Conservation (phyloP, 208 protist genomes). For the Wallacemonas sp. region DNA sequence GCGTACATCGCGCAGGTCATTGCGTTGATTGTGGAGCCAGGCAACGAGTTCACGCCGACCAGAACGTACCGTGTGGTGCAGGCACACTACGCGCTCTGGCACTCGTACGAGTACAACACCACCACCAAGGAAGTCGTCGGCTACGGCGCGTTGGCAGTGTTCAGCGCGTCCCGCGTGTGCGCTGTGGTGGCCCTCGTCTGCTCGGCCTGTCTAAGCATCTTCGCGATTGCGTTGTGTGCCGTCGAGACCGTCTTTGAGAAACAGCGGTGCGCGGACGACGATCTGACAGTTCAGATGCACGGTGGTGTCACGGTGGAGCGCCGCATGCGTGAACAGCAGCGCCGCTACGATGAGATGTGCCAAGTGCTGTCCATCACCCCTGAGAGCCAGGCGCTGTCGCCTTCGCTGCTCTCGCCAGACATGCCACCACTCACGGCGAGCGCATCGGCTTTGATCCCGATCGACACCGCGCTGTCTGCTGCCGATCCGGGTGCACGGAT, state of each 20-base stretch:
- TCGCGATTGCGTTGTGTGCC: neutral
- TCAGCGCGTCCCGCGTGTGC: neutral
- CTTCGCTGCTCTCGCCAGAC: neutral
- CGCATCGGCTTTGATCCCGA: too few species aligned
- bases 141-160: neutral
- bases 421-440: neutral
- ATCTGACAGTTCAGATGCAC: neutral
- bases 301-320: neutral
- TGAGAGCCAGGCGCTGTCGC: neutral
- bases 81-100: constrained; percentile 6
- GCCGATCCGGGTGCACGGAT: too few species aligned
- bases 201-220: neutral
- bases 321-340: neutral
- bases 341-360: constrained; percentile 8
- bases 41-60: neutral
- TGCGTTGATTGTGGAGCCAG: neutral
- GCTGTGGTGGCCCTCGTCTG: neutral
- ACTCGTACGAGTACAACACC: neutral
- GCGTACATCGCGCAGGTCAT: constrained; percentile 8
- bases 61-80: neutral
- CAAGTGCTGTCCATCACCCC: neutral
- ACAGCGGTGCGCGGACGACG: neutral
- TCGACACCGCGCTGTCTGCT: too few species aligned
- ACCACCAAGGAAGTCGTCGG: neutral
- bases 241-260: neutral